A percentile compares a stretch with the other conserved stretches of the same genome.
Evolutionary conservation across 495 filamentous ascomycete genomes (phyloP).

Genomic region (Podospora pseudocomata): DNA sequence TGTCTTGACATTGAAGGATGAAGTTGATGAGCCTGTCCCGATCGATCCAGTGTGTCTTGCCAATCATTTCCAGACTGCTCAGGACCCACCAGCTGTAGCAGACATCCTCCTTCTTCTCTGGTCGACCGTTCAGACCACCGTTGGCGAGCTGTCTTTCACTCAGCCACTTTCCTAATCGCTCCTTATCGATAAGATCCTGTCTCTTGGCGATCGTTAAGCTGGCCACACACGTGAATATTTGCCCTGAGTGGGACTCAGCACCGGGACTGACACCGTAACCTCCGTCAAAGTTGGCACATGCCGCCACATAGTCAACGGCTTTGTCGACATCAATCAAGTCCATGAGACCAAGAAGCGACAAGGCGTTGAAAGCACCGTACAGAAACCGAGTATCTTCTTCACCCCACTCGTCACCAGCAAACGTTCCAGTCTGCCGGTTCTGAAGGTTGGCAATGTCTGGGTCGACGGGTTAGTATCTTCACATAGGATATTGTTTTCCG

Average conservation of each 20-base stretch:
- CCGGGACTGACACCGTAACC: slow-evolving; percentile 86
- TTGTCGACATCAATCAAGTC: slow-evolving; percentile 70
- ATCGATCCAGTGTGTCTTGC: slow-evolving; percentile 87
- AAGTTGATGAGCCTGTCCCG: slow-evolving; percentile 68
- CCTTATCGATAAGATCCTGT: slow-evolving; percentile 77
- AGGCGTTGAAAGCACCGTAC: slow-evolving; percentile 79
- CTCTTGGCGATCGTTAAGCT: slow-evolving; percentile 77
- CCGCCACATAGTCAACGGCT: slow-evolving; percentile 70
- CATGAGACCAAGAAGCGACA: slow-evolving; percentile 74
- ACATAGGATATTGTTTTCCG: not conserved
- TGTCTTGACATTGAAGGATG: slow-evolving; percentile 84
- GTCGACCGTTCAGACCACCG: slow-evolving; percentile 88
- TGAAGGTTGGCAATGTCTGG: slow-evolving; percentile 80
- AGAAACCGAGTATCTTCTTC: slow-evolving; percentile 93
- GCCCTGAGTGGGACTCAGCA: slow-evolving; percentile 87
- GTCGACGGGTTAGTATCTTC: slow-evolving; percentile 14
- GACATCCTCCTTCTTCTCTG: slow-evolving; percentile 93
- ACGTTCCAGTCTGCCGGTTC: slow-evolving; percentile 73
- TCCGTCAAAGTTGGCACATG: slow-evolving; percentile 88
- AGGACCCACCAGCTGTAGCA: slow-evolving; percentile 99
- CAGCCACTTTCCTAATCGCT: slow-evolving; percentile 82
- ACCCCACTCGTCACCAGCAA: slow-evolving; percentile 93
- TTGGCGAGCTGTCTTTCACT: slow-evolving; percentile 85
- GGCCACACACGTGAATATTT: slow-evolving; percentile 92
- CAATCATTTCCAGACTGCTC: slow-evolving; percentile 85